These are phyloP conservation scores for Stentor roeselii DNA, from an alignment of 73 alveolate species.

Conservation along the genomic window DNA sequence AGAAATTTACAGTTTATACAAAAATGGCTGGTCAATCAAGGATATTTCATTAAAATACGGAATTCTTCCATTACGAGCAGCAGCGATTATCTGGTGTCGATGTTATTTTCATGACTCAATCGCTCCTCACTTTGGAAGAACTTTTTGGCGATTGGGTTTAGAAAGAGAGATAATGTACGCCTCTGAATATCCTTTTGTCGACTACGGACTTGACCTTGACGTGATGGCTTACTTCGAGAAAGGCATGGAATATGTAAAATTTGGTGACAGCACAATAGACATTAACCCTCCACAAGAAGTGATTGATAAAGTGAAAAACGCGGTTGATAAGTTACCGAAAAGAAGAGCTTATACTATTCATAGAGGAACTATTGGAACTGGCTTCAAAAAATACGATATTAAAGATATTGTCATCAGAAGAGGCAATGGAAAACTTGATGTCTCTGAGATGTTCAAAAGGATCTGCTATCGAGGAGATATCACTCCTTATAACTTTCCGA, in stretches of 20 bases:
- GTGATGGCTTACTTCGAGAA: slow-evolving; percentile 36
- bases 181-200: slow-evolving; percentile 44
- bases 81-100: slow-evolving; percentile 59
- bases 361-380: slow-evolving; percentile 35
- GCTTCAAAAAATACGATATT: slow-evolving; percentile 37
- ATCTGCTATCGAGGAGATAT: neutral
- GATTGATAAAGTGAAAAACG: slow-evolving; percentile 4
- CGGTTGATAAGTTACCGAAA: slow-evolving; percentile 15
- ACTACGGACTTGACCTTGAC: slow-evolving; percentile 65
- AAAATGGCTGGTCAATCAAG: slow-evolving; percentile 58
- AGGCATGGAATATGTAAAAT: slow-evolving; percentile 19
- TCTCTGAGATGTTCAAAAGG: slow-evolving; percentile 24
- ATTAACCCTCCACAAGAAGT: slow-evolving; percentile 39
- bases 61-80: slow-evolving; percentile 70
- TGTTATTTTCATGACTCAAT: slow-evolving; percentile 60
- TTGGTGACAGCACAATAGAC: slow-evolving; percentile 29
- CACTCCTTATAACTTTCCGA: neutral
- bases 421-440: slow-evolving; percentile 51
- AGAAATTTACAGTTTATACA: slow-evolving; percentile 47
- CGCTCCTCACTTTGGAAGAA: slow-evolving; percentile 60
- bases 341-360: slow-evolving; percentile 27
- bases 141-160: slow-evolving; percentile 47
- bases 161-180: slow-evolving; percentile 50
- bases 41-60: slow-evolving; percentile 63
- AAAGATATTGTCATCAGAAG: slow-evolving; percentile 43